These are phyloP conservation scores for Penicillium bovifimosum DNA, from an alignment of 495 filamentous ascomycete species.

Conservation along the genomic window DNA sequence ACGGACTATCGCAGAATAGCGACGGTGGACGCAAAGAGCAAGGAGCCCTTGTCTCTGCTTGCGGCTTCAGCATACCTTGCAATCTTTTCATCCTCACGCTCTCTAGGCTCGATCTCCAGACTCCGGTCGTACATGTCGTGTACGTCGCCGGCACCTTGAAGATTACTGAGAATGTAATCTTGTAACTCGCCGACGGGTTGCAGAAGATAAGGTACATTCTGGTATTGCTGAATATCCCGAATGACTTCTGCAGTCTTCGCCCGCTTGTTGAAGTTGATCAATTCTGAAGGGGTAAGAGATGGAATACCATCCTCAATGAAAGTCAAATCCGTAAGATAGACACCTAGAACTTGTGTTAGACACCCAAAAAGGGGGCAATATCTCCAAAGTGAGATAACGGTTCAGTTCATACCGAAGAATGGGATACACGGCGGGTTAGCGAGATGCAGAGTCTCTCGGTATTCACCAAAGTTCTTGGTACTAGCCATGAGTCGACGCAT, in stretches of 20 bases:
- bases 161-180: slow-evolving; percentile 93
- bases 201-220: slow-evolving; percentile 89
- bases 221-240: slow-evolving; percentile 95
- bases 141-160: slow-evolving; percentile 88
- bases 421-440: slow-evolving; percentile 97
- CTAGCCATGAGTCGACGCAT: slow-evolving; percentile 96
- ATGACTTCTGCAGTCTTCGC: slow-evolving; percentile 98
- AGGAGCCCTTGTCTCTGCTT: slow-evolving; percentile 33
- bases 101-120: slow-evolving; percentile 84
- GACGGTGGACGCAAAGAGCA: slow-evolving; percentile 34
- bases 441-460: slow-evolving; percentile 83
- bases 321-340: slow-evolving; percentile 95
- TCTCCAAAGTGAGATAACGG: not conserved
- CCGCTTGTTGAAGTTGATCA: slow-evolving; percentile 98
- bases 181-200: slow-evolving; percentile 87
- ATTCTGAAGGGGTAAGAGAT: slow-evolving; percentile 85
- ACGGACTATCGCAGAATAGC: slow-evolving; percentile 31
- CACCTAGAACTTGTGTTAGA: slow-evolving; percentile 52
- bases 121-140: slow-evolving; percentile 99
- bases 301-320: slow-evolving; percentile 99
- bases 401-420: slow-evolving; percentile 74
- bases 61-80: slow-evolving; percentile 56
- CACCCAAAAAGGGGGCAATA: slow-evolving; percentile 1
- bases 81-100: slow-evolving; percentile 94
- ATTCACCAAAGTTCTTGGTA: slow-evolving; percentile 97